Conservation (phyloP, 805 yeast genomes). For the Pichia manshurica region DNA sequence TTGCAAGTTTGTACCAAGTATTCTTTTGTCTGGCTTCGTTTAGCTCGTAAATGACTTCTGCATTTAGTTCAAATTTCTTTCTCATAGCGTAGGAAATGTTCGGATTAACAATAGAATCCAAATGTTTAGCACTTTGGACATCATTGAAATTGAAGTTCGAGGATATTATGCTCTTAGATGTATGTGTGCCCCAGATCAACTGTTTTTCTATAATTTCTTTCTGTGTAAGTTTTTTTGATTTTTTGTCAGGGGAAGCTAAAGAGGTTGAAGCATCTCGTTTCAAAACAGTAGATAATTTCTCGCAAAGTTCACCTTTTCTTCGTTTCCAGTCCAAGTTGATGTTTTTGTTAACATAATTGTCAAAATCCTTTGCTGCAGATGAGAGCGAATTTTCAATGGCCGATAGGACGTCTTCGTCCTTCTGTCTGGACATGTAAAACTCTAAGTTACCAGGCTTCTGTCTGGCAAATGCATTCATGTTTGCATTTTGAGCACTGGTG, state of each 20-base stretch:
- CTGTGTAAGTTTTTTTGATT: conserved; percentile 16
- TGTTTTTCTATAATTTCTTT: conserved; percentile 21
- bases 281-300: conserved; percentile 56
- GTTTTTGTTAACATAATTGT: conserved; percentile 63
- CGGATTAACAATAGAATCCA: conserved; percentile 24
- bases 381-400: conserved; percentile 53
- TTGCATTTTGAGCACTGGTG: not conserved
- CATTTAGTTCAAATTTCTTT: conserved; percentile 66
- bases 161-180: conserved; percentile 25
- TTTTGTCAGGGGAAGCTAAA: conserved; percentile 14
- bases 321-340: conserved; percentile 80
- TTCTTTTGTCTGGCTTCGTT: conserved; percentile 60
- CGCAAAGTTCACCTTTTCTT: conserved; percentile 67
- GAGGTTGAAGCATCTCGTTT: conserved; percentile 24
- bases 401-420: conserved; percentile 74
- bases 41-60: conserved; percentile 61
- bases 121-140: conserved; percentile 19
- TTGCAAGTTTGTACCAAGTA: conserved; percentile 49
- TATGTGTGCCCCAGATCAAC: conserved; percentile 27
- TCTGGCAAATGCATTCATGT: not conserved
- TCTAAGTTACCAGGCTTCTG: conserved; percentile 42
- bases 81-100: conserved; percentile 35
- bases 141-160: conserved; percentile 28
- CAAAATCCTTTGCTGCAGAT: conserved; percentile 74
- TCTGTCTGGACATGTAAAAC: conserved; percentile 57